Evolutionary conservation across 2,329 filamentous ascomycete species (phyloP).

Genomic region (Colletotrichum sublineola): DNA sequence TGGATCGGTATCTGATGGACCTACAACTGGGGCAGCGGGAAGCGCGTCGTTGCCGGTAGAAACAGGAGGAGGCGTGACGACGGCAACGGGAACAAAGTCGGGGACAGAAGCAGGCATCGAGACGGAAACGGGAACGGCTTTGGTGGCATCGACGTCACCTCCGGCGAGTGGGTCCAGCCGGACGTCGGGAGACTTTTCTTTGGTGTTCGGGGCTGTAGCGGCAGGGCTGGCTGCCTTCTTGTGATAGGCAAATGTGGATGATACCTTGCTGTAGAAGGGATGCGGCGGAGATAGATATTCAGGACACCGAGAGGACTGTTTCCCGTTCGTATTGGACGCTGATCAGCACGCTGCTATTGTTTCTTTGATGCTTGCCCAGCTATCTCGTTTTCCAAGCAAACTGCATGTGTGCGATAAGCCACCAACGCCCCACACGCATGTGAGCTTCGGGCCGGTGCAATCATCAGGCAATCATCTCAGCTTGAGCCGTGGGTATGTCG

Average conservation of each 20-base stretch:
- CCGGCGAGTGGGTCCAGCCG: conserved; percentile 17
- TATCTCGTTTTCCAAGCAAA: background rate
- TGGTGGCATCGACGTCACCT: conserved; percentile 7
- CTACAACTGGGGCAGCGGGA: background rate
- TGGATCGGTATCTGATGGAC: background rate
- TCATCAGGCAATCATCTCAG: conserved; percentile 14
- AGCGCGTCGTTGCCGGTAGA: conserved; percentile 15
- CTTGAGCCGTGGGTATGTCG: conserved; percentile 3
- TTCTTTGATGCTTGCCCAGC: background rate
- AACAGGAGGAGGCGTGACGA: background rate
- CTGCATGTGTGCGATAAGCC: conserved; percentile 6
- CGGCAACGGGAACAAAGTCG: background rate
- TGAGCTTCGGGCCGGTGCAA: conserved; percentile 33
- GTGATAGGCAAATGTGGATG: background rate
- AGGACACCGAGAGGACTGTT: background rate
- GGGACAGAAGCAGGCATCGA: conserved; percentile 1
- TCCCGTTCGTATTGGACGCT: background rate
- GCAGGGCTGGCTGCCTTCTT: conserved; percentile 5
- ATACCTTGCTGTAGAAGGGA: background rate
- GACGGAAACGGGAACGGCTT: conserved; percentile 1
- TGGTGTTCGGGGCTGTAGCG: background rate
- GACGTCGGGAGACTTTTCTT: background rate
- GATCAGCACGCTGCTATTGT: background rate
- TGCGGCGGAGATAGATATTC: background rate
- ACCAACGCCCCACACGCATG: background rate